Base-by-base conservation (phyloP, 345 rosid species). In the Gossypium thurberi region DNA sequence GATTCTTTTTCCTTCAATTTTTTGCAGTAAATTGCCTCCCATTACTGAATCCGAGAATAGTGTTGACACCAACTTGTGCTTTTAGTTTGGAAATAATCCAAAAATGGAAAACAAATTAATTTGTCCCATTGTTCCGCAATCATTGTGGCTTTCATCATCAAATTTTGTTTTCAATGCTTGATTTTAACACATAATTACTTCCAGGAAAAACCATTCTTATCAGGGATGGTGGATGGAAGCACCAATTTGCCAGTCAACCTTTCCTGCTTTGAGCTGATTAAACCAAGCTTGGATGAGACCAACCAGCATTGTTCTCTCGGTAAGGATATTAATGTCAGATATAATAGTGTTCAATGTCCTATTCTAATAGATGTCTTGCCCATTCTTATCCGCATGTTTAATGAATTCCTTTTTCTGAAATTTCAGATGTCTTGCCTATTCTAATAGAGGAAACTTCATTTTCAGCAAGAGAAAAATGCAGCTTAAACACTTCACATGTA, bases 281-380 rank as follows among this genome's bases (percentile, higher is more conserved):
- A 85, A 44, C 81, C 88, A 2, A 77, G 79, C 66, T 84, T 78
- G 55, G 82, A 80, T 40, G 84, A 85, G 65, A 73, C 47, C 65
- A 61, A 69, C 48, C 78, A 75, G n/a, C 83, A 75, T 65, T 82
- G 85, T 75, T 78, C 85, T 73, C 72, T 86, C 5, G 88, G 85
- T 85, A 79, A 74, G 37, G 37, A 48, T 40, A 50, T 47, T 77
- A 53, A 17, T 40, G 61, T 65, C 18, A 26, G 17, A 56, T 72
- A 70, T 15, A 46, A 40, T 65, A 14, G 58, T 72, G 72, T 78
- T 74, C 65, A 91, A 15, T 79, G 70, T 69, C 82, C 40, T 33
- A 5, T 33, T 33, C 40, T 33, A 33, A 4, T 33, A 33, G 6
- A 33, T 33, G 40, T 33, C 40, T 33, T 33, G 40, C 25, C 42